These are phyloP conservation scores for Gossypium ekmanianum DNA, from an alignment of 345 rosid species.

Conservation along the genomic window DNA sequence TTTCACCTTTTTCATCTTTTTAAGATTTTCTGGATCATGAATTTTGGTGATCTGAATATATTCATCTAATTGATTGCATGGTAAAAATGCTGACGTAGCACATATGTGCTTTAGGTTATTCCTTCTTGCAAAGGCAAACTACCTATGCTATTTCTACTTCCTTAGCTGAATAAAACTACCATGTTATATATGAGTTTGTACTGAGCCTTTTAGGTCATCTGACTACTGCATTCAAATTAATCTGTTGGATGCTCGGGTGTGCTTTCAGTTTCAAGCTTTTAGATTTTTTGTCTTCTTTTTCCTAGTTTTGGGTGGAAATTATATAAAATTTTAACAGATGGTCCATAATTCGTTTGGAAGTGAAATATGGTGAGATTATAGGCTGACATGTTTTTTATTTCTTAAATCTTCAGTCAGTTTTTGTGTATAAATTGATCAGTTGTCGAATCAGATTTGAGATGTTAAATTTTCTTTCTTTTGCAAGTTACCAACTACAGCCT, in stretches of 20 bases:
- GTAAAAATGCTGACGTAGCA: background rate
- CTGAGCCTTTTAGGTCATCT: background rate
- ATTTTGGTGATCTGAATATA: background rate
- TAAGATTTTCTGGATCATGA: background rate
- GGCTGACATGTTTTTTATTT: background rate
- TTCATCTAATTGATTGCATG: background rate
- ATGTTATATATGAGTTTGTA: background rate
- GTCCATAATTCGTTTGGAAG: background rate
- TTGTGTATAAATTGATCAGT: background rate
- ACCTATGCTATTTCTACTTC: background rate
- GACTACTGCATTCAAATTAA: constrained; percentile 4
- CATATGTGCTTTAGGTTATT: background rate
- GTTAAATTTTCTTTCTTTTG: constrained; percentile 1
- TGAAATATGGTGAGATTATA: background rate
- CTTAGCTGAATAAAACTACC: background rate
- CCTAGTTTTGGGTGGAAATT: background rate
- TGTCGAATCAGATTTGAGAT: background rate
- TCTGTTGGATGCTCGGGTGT: background rate
- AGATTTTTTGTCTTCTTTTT: background rate
- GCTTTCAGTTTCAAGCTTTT: background rate
- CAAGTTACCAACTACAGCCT: background rate
- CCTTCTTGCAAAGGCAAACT: background rate
- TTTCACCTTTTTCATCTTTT: background rate
- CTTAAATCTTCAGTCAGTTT: background rate
- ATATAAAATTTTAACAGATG: background rate